Evolutionary conservation across 2,329 filamentous ascomycete genomes (phyloP).

Genomic region (Didymellaceae sp.): DNA sequence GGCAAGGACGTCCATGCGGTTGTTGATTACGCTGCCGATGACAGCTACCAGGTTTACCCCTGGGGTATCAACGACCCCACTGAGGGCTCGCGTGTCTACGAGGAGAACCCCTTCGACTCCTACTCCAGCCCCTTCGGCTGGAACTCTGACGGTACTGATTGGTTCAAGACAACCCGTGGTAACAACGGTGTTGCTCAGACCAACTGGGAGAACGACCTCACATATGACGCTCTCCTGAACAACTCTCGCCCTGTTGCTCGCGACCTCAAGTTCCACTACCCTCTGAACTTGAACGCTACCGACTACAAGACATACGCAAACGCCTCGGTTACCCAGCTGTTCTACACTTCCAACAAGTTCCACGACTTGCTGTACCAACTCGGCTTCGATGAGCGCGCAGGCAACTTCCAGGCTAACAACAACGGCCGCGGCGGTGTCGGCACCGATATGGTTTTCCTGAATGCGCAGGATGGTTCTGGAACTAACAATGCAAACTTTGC

Average conservation of each 20-base stretch:
- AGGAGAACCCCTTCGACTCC: slow-evolving; percentile 59
- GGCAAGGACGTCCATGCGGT: slow-evolving; percentile 56
- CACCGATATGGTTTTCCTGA: slow-evolving; percentile 62
- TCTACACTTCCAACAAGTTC: slow-evolving; percentile 66
- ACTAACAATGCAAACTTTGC: slow-evolving; percentile 66
- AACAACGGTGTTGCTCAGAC: slow-evolving; percentile 66
- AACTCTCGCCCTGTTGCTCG: slow-evolving; percentile 59
- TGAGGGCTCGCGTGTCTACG: slow-evolving; percentile 53
- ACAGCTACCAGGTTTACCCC: slow-evolving; percentile 60
- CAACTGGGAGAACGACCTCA: slow-evolving; percentile 53
- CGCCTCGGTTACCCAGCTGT: slow-evolving; percentile 65
- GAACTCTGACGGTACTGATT: slow-evolving; percentile 56
- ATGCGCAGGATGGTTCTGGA: slow-evolving; percentile 61
- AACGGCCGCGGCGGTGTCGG: slow-evolving; percentile 60
- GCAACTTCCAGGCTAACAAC: slow-evolving; percentile 67
- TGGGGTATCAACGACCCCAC: slow-evolving; percentile 64
- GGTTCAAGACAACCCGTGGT: slow-evolving; percentile 62
- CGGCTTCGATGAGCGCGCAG: slow-evolving; percentile 64
- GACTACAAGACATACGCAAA: slow-evolving; percentile 54
- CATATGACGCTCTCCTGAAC: slow-evolving; percentile 49
- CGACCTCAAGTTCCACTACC: slow-evolving; percentile 53
- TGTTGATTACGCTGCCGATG: slow-evolving; percentile 63
- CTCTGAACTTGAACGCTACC: slow-evolving; percentile 32
- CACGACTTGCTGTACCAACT: slow-evolving; percentile 65
- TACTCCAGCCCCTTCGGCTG: slow-evolving; percentile 61